phyloP scores from a whole-genome alignment of 1,284 basidiomycete genomes.

The Phylloporus gajari region DNA sequence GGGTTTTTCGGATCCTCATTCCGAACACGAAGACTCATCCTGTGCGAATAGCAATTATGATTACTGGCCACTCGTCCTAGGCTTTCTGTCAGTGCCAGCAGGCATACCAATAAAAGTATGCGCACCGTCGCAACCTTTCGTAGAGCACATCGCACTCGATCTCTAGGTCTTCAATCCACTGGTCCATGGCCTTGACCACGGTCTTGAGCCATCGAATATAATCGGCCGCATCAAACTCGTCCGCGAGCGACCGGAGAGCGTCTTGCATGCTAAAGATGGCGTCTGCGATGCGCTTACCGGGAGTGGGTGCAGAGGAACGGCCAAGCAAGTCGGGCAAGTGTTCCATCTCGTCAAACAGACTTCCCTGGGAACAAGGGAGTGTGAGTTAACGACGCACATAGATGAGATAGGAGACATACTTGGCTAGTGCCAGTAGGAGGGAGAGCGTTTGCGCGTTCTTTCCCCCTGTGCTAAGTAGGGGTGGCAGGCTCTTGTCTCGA shows the following conservation, averaged over 20 bases:
- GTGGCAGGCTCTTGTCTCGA: constrained; percentile 24
- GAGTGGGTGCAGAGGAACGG: constrained; percentile 10
- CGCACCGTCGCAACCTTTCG: constrained; percentile 23
- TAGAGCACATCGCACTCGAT: constrained; percentile 43
- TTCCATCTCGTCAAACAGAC: constrained; percentile 20
- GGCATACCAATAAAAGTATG: too few species aligned
- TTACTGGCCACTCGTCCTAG: constrained; percentile 21
- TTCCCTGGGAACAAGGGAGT: constrained; percentile 19
- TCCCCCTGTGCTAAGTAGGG: constrained; percentile 39
- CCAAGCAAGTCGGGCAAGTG: too few species aligned
- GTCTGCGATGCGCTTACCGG: constrained; percentile 30
- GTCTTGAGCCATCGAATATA: constrained; percentile 52
- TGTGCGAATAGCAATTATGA: too few species aligned
- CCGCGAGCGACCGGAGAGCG: background rate
- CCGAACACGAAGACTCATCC: too few species aligned
- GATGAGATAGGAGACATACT: constrained; percentile 14
- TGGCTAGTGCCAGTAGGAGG: constrained; percentile 10
- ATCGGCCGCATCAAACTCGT: constrained; percentile 26
- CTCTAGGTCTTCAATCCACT: constrained; percentile 49
- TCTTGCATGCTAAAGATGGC: constrained; percentile 16
- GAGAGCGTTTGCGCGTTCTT: constrained; percentile 20
- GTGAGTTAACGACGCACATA: background rate
- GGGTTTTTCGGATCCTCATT: too few species aligned
- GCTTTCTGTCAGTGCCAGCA: background rate
- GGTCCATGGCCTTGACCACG: constrained; percentile 52